phyloP scores from a whole-genome alignment of 345 rosid genomes.

The Populus simonii region DNA sequence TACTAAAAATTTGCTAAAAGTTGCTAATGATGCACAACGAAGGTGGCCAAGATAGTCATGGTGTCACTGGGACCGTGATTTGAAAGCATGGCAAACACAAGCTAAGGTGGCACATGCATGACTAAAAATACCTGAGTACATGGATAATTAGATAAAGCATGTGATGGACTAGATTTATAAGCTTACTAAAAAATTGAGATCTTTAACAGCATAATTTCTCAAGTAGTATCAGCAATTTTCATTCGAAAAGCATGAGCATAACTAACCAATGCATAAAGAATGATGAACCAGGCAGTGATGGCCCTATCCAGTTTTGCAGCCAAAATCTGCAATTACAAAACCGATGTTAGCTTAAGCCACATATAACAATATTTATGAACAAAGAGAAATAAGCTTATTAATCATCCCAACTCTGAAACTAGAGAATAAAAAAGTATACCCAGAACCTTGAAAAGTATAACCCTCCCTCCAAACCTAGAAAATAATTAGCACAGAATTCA shows the following conservation, averaged over 20 bases:
- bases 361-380: background rate
- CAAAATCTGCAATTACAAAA: constrained; percentile 73
- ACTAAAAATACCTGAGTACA: background rate
- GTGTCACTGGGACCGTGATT: background rate
- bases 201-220: background rate
- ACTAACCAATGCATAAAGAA: constrained; percentile 84
- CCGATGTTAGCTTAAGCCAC: constrained; percentile 5
- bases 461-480: background rate
- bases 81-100: background rate
- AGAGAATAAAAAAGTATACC: background rate
- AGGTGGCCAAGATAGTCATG: background rate
- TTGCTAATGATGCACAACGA: background rate
- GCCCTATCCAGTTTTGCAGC: constrained; percentile 99
- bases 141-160: background rate
- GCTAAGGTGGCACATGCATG: background rate
- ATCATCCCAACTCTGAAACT: background rate
- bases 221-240: background rate
- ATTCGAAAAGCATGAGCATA: background rate
- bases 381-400: background rate
- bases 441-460: background rate
- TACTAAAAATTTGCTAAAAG: background rate
- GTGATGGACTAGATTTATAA: background rate
- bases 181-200: background rate
- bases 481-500: constrained; percentile 11
- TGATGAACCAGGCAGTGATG: constrained; percentile 81